Evolutionary conservation across 345 rosid species (phyloP).

Genomic region (Moricandia moricandioides): DNA sequence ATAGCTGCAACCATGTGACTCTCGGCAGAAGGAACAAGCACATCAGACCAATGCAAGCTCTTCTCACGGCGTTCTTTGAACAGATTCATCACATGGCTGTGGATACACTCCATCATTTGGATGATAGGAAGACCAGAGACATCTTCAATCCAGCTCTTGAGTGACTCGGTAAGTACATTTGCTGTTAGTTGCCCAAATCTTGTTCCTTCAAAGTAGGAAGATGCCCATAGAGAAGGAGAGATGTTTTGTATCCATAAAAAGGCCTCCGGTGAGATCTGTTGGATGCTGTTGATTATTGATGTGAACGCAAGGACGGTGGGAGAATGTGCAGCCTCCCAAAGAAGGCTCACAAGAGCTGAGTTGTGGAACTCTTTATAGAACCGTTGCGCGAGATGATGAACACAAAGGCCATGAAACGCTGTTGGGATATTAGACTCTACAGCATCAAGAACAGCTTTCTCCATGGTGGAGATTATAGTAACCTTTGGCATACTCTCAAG

Average conservation of each 20-base stretch:
- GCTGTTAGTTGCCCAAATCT: constrained; percentile 74
- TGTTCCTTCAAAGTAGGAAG: constrained; percentile 78
- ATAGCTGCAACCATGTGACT: constrained; percentile 56
- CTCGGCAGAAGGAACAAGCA: constrained; percentile 86
- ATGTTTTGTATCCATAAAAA: constrained; percentile 69
- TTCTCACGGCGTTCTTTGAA: constrained; percentile 75
- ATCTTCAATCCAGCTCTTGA: constrained; percentile 63
- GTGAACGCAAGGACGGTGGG: constrained; percentile 67
- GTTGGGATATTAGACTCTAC: constrained; percentile 84
- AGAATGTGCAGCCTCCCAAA: constrained; percentile 83
- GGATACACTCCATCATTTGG: constrained; percentile 88
- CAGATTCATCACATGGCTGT: constrained; percentile 70
- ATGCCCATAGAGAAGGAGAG: constrained; percentile 79
- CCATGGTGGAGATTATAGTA: constrained; percentile 76
- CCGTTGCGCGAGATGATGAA: constrained; percentile 62
- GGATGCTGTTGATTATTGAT: constrained; percentile 59
- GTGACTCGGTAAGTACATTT: constrained; percentile 57
- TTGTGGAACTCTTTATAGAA: constrained; percentile 72
- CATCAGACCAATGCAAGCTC: constrained; percentile 67
- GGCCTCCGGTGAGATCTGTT: constrained; percentile 76
- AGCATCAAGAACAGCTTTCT: constrained; percentile 64
- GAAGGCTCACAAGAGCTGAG: constrained; percentile 63
- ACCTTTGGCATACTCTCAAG: constrained; percentile 83
- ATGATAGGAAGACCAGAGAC: constrained; percentile 82
- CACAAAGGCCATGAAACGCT: constrained; percentile 81